Percentiles rank a stretch among this genome's conserved stretches.
Conservation (phyloP, 164 flowering plant genomes). For the Tinospora cordifolia region DNA sequence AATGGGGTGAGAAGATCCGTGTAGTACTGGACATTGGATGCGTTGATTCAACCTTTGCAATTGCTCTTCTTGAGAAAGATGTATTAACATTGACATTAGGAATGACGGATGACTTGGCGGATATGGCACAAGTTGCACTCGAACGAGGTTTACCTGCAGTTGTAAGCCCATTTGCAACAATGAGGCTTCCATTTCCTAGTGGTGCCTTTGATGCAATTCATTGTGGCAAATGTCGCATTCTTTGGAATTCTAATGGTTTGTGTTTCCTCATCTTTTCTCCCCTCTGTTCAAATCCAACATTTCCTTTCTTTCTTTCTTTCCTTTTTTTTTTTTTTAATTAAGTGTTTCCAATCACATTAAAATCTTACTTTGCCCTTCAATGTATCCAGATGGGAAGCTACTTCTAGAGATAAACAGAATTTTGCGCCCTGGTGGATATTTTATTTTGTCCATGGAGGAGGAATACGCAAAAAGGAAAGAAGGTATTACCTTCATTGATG, state of each 20-base stretch:
- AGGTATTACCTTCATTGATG: slow-evolving; percentile 34
- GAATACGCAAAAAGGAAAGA: slow-evolving; percentile 65
- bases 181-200: slow-evolving; percentile 90
- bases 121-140: slow-evolving; percentile 79
- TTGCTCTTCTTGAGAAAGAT: slow-evolving; percentile 68
- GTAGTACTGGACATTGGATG: slow-evolving; percentile 82
- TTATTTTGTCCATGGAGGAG: slow-evolving; percentile 61
- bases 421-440: slow-evolving; percentile 90
- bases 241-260: slow-evolving; percentile 86
- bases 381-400: slow-evolving; percentile 60
- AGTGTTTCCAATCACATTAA: slow-evolving; percentile 6
- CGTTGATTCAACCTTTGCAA: slow-evolving; percentile 65
- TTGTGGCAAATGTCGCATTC: slow-evolving; percentile 64
- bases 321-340: too few species aligned
- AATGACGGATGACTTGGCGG: slow-evolving; percentile 75
- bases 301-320: too few species aligned
- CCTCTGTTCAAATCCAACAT: too few species aligned
- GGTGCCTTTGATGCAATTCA: slow-evolving; percentile 87
- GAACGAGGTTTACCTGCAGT: slow-evolving; percentile 90
- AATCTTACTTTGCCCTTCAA: slow-evolving; percentile 1
- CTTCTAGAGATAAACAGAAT: slow-evolving; percentile 90
- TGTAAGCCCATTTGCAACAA: slow-evolving; percentile 54
- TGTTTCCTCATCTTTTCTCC: too few species aligned
- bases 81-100: slow-evolving; percentile 74
- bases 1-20: slow-evolving; percentile 95